Base-by-base conservation (phyloP, 2,329 filamentous ascomycete genomes). In the Curvularia lunata region DNA sequence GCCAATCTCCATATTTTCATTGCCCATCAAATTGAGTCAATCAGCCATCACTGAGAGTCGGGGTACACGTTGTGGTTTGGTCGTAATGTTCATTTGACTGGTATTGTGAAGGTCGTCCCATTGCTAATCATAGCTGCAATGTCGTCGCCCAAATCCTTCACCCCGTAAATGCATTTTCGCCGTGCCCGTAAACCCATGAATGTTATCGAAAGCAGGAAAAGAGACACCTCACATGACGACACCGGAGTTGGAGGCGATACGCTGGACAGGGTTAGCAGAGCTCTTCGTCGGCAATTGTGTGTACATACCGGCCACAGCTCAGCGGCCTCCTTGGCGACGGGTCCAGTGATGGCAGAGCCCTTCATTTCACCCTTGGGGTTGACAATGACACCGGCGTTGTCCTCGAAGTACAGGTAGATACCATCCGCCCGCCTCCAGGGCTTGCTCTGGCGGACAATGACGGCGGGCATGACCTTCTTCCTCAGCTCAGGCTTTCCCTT, bases 301-400 rank as follows among this genome's bases (percentile, higher is more conserved):
- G 7, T 38, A 87, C 90, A 84, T 86, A 94, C 91, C 81, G 95
- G 95, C 95, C 95, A 99, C 78, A 99, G 88, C 86, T 99, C 95
- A 82, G 95, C 95, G 81, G 95, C 95, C 86, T 99, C 95, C 90
- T 99, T 99, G 83, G 94, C 95, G 79, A 99, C 94, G 76, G 95
- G 95, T 75, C 95, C 95, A 75, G 95, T 99, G 82, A 99, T 99
- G 82, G 95, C 95, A 70, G 92, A 97, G 80, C 95, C 95, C 91
- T 99, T 99, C 95, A 99, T 99, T 86, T 99, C 95, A 85, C 95
- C 95, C 91, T 99, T 99, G 83, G 94, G 92, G 88, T 99, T 99
- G 87, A 99, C 95, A 79, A 99, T 99, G 78, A 99, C 95, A 89
- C 95, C 95, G 81, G 95, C 95, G 83, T 99, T 99, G 85, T 99